Base-by-base conservation (phyloP, 2,329 filamentous ascomycete species). In the Colletotrichum sp. region DNA sequence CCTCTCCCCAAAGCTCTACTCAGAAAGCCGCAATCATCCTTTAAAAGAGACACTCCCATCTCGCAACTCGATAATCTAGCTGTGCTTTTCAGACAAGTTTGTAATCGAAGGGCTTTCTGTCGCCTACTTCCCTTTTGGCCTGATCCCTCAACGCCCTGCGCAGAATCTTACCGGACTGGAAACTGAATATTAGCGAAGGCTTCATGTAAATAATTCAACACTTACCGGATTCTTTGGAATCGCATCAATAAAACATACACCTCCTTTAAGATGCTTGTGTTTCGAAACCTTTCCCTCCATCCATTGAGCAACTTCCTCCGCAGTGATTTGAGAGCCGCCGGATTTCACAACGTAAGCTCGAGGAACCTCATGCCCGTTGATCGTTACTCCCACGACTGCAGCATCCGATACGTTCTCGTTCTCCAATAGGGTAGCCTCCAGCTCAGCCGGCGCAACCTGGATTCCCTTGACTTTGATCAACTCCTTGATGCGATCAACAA, bases 1-100 rank as follows among this genome's bases (percentile, higher is more conserved):
- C 39, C 39, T 49, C 39, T 3, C 18, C 18, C 18, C 7, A 1
- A 13, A 49, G 44, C 10, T 44, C 39, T n/a, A n/a, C 8, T 6
- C 18, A 1, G 39, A n/a, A 44, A n/a, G 18, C 5, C 5, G 8
- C 16, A 44, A 44, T 44, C 39, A n/a, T n/a, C 5, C 18, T 44
- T 5, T 6, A 1, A 10, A 10, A 12, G 18, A n/a, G 8, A 3
- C 13, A 3, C 10, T 2, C 6, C 2, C 10, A 49, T 13, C 18
- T n/a, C 1, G 5, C 18, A 12, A 12, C 2, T 49, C 18, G 0
- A 21, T 0, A 12, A 21, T 6, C 6, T 49, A 0, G 44, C 18
- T 2, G 44, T 12, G 18, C 10, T 13, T 26, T 59, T 59, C 55
- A 59, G 16, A 28, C 15, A 59, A 59, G 21, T 10, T 59, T 59